Base-by-base conservation (phyloP, 805 yeast species). In the Starmerella ratchasimensis region DNA sequence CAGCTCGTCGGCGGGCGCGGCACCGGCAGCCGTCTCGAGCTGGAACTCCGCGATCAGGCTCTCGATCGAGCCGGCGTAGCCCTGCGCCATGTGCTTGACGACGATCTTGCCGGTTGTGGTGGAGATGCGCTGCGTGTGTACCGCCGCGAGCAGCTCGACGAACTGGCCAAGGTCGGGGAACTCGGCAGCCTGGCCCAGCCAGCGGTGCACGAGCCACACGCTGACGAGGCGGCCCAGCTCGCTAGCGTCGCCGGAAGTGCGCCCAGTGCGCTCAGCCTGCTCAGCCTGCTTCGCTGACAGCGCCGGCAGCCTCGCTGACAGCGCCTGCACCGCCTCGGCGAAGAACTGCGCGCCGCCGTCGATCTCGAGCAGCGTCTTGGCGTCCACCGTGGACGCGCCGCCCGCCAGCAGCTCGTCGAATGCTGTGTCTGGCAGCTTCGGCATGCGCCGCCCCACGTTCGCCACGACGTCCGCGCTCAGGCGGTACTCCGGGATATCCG, bases 121-220 rank as follows among this genome's bases (percentile, higher is more conserved):
- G 4, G 90, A 72, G n/a, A 84, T 52, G 3, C 62, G 58, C 3
- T 63, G 59, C 0, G 53, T 34, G 10, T 67, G 58, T 0, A 82
- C 69, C n/a, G 66, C 51, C 1, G 49, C 38, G 21, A 86, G 60
- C 9, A 88, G 56, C 28, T 74, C 73, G 0, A 73, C 63, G 30
- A 86, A 63, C 28, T 59, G 62, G 0, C 51, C 39, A 0, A 70
- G 63, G 0, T 74, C 57, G 44, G 39, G 27, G 51, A 42, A 38
- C 13, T 71, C 62, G 51, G 72, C 74, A 6, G 72, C 65, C 11
- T 72, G 62, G 0, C 96, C 95, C 14, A 82, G 51, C 28, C 83
- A 60, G 45, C 82, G 86, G 58, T 88, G 86, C 6, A 82, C 72
- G 7, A 83, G 56, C 94, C 94, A 88, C 52, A 79, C 81, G 21